These are phyloP conservation scores for Pyrus betulifolia DNA, from an alignment of 306 rosid species.

Conservation along the genomic window DNA sequence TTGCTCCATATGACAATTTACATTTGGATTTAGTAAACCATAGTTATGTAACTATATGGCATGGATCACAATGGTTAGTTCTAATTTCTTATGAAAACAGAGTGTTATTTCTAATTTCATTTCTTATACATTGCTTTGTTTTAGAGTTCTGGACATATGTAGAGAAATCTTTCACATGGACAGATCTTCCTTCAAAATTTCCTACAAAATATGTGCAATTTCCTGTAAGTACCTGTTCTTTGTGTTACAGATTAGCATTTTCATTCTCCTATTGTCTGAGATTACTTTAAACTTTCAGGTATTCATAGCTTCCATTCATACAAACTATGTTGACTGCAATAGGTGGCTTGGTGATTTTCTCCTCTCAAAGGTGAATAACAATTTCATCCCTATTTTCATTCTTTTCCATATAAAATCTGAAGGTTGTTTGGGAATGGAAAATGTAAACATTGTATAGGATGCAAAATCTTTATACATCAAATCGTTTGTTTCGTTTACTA, in stretches of 20 bases:
- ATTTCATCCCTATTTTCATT: constrained; percentile 9
- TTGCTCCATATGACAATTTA: neutral
- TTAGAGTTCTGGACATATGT: constrained; percentile 92
- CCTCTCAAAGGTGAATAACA: constrained; percentile 77
- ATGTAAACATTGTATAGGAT: neutral
- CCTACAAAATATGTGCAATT: constrained; percentile 94
- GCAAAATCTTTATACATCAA: neutral
- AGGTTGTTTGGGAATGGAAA: neutral
- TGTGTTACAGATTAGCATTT: constrained; percentile 10
- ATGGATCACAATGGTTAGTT: neutral
- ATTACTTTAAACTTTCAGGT: constrained; percentile 42
- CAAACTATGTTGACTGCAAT: constrained; percentile 93
- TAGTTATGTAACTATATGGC: neutral
- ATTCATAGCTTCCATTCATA: constrained; percentile 68
- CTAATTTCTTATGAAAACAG: neutral
- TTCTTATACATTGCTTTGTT: constrained; percentile 21
- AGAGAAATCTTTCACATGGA: constrained; percentile 92
- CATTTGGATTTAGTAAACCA: neutral
- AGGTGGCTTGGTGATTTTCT: constrained; percentile 97
- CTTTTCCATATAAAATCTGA: neutral
- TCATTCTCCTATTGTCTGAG: constrained; percentile 7
- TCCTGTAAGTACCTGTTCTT: constrained; percentile 58
- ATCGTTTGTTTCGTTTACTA: neutral
- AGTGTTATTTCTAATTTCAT: neutral
- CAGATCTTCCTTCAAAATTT: constrained; percentile 89